Percentiles rank a stretch among this genome's conserved stretches.
phyloP scores from a whole-genome alignment of 83 land plant genomes.

The Thuja plicata region DNA sequence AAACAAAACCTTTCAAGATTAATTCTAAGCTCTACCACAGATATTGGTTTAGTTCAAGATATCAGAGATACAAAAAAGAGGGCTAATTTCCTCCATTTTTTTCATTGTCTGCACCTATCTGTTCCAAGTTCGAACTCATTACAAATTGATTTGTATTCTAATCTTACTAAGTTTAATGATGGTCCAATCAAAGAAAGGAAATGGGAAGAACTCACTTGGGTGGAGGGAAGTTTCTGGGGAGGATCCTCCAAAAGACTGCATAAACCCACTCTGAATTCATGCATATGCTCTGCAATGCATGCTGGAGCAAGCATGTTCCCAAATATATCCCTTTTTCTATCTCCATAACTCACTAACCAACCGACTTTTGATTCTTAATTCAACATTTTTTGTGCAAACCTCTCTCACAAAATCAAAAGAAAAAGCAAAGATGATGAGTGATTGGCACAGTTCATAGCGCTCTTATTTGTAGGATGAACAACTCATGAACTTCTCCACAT shows the following conservation, averaged over 20 bases:
- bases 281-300: not conserved
- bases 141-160: too few relatives aligned
- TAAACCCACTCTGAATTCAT: slow-evolving; percentile 33
- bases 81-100: not conserved
- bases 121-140: not conserved
- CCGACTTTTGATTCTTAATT: not conserved
- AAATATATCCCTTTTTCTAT: not conserved
- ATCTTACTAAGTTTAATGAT: too few relatives aligned
- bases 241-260: slow-evolving; percentile 54
- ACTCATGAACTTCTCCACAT: not conserved
- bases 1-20: not conserved
- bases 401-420: not conserved
- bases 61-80: not conserved
- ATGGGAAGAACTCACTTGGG: slow-evolving; percentile 35
- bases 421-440: not conserved
- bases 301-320: not conserved
- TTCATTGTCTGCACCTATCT: not conserved
- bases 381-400: not conserved
- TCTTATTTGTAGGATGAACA: not conserved
- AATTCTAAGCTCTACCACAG: not conserved
- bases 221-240: slow-evolving; percentile 51
- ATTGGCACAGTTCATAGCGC: not conserved
- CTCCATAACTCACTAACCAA: not conserved
- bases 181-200: not conserved
- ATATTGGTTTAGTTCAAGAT: not conserved